Base-by-base conservation (phyloP, 129 eudicot species). In the Solidago caesia region DNA sequence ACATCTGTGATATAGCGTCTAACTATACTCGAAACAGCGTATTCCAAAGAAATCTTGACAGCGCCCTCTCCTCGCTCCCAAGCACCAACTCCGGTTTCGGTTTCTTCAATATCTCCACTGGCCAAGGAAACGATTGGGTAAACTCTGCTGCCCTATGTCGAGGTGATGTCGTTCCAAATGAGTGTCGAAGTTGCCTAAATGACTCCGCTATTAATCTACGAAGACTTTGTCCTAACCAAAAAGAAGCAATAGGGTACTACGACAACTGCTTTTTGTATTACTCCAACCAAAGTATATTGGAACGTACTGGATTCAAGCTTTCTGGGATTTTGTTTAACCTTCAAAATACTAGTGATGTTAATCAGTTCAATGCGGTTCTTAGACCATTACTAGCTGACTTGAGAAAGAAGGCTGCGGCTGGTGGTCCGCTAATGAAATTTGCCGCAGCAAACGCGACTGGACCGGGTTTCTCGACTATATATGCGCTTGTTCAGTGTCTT, bases 241-340 rank as follows among this genome's bases (percentile, higher is more conserved):
- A 26, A 13, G 65, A 60, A 60, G 65, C 65, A 26, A 27, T 27
- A 21, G 65, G 65, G 7, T 60, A 60, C 65, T 60, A 60, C 65
- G 65, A 60, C 15, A 6, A 60, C 2, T 60, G 65, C 16, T 60
- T 21, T 26, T 60, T 60, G 9, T 16, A 26, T 8, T 60, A 60
- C 65, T 60, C 65, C 5, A 60, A 60, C 65, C 39, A 60, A 27
- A 60, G 13, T 27, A 8, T 60, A 60, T 9, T 60, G 43, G 5
- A 13, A 60, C 39, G 16, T 6, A 26, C 65, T 26, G 65, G 2
- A 25, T 0, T 0, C 7, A 59, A 8, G 0, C 2, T 4, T 3
- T 21, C 3, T 26, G 0, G 0, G 4, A 0, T 26, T 59, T 1
- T 59, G 65, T 0, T 5, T 0, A 59, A 59, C 14, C 0, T 12